phyloP scores from a whole-genome alignment of 345 rosid genomes.

The Geranium brycei region DNA sequence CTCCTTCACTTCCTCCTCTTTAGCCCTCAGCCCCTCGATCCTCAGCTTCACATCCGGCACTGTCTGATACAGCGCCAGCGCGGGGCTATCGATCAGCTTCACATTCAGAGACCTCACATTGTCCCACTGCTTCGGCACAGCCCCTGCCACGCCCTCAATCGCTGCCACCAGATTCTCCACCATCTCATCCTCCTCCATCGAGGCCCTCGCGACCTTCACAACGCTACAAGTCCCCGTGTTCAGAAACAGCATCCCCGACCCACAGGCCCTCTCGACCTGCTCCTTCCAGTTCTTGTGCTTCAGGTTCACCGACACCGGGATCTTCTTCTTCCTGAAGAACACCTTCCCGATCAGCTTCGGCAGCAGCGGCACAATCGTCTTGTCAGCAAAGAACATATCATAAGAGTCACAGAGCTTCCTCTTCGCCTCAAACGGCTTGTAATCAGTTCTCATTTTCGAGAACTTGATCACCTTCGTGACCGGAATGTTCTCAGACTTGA shows the following conservation, averaged over 20 bases:
- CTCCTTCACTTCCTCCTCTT: constrained; percentile 1
- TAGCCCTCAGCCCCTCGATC: constrained; percentile 6
- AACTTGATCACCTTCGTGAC: constrained; percentile 15
- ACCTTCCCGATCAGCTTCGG: constrained; percentile 16
- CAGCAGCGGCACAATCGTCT: constrained; percentile 11
- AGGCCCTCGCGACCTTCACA: constrained; percentile 8
- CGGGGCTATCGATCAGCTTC: constrained; percentile 14
- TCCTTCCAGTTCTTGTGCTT: constrained; percentile 17
- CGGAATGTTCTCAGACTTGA: constrained; percentile 14
- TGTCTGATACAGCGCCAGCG: constrained; percentile 10
- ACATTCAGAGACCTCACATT: constrained; percentile 13
- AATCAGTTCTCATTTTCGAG: constrained; percentile 13
- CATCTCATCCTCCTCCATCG: constrained; percentile 9
- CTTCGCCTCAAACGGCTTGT: constrained; percentile 17
- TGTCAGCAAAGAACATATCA: constrained; percentile 14
- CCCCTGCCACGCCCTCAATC: constrained; percentile 4
- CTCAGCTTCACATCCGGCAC: constrained; percentile 13
- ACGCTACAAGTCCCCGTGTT: constrained; percentile 14
- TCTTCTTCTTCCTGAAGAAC: constrained; percentile 18
- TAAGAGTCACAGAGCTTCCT: constrained; percentile 18
- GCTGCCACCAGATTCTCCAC: constrained; percentile 11
- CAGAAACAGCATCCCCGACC: constrained; percentile 7
- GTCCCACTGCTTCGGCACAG: constrained; percentile 11
- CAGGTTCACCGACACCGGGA: constrained; percentile 15
- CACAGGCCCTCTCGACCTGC: constrained; percentile 15